A percentile compares a stretch with the other conserved stretches of the same genome.
These are phyloP conservation scores for Cyclotella atomus DNA, from an alignment of 108 stramenopile genomes.

Conservation along the genomic window DNA sequence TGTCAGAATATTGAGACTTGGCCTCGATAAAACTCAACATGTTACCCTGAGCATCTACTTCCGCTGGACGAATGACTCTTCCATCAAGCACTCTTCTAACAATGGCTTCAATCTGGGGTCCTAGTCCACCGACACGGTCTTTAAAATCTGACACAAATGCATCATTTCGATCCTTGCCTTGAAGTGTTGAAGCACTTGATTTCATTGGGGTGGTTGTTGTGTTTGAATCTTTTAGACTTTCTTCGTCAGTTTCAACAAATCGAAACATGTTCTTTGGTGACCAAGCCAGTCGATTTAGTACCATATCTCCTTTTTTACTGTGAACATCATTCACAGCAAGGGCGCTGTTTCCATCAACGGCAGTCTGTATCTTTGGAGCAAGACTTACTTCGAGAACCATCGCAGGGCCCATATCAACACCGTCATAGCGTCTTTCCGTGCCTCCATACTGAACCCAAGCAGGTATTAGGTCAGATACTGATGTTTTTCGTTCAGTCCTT, in stretches of 20 bases:
- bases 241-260: conserved; percentile 26
- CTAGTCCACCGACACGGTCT: conserved; percentile 67
- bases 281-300: conserved; percentile 50
- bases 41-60: conserved; percentile 33
- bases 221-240: background rate
- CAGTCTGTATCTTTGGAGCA: conserved; percentile 34
- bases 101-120: conserved; percentile 71
- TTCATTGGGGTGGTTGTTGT: background rate
- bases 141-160: conserved; percentile 46
- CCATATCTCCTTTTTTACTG: conserved; percentile 35
- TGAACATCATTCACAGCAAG: background rate
- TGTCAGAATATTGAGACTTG: conserved; percentile 6
- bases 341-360: background rate
- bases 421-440: conserved; percentile 48
- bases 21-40: conserved; percentile 29
- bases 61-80: conserved; percentile 51
- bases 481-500: conserved; percentile 47
- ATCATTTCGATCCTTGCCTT: conserved; percentile 50
- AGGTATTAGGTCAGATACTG: conserved; percentile 23
- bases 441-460: conserved; percentile 22
- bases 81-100: conserved; percentile 80
- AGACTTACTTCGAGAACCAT: conserved; percentile 63
- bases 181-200: conserved; percentile 21
- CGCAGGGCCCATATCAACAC: conserved; percentile 75
- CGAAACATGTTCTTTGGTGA: conserved; percentile 54